Evolutionary conservation across 2,329 filamentous ascomycete genomes (phyloP).

Genomic region (Corynespora cassiicola): DNA sequence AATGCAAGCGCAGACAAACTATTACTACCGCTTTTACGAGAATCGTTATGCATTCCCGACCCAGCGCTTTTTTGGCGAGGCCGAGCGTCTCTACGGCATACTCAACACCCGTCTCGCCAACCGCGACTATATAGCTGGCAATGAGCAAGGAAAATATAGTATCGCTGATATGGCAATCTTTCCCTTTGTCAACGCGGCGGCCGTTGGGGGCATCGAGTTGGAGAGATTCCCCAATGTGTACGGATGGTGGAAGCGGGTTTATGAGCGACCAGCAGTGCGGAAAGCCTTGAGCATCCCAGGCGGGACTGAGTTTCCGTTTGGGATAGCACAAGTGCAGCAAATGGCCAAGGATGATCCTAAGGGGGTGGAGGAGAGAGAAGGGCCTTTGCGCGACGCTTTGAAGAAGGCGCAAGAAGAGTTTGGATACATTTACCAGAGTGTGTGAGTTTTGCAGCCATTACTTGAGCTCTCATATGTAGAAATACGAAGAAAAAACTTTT

Average conservation of each 20-base stretch:
- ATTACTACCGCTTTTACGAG: slow-evolving; percentile 36
- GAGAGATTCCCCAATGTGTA: slow-evolving; percentile 42
- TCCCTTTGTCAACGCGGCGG: slow-evolving; percentile 44
- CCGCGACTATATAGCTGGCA: slow-evolving; percentile 45
- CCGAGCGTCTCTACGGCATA: slow-evolving; percentile 46
- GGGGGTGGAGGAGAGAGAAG: slow-evolving; percentile 50
- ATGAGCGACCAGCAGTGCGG: slow-evolving; percentile 41
- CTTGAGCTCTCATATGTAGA: too few species aligned
- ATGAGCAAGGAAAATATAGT: slow-evolving; percentile 46
- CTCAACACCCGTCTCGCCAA: slow-evolving; percentile 40
- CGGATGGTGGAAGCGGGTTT: slow-evolving; percentile 46
- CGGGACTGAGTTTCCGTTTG: slow-evolving; percentile 30
- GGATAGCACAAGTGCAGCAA: slow-evolving; percentile 45
- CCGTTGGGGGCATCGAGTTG: slow-evolving; percentile 43
- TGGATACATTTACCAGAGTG: slow-evolving; percentile 38
- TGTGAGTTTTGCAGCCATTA: too few species aligned
- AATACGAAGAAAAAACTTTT: too few species aligned
- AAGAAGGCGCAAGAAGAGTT: slow-evolving; percentile 45
- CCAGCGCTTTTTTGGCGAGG: slow-evolving; percentile 47
- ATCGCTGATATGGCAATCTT: slow-evolving; percentile 49
- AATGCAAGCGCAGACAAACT: slow-evolving; percentile 36
- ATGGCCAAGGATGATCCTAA: slow-evolving; percentile 47
- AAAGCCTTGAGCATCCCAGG: slow-evolving; percentile 35
- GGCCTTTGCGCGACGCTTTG: slow-evolving; percentile 31
- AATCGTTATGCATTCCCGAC: slow-evolving; percentile 43